Base-by-base conservation (phyloP, 768 basidiomycete genomes). In the Mycena vulgaris region DNA sequence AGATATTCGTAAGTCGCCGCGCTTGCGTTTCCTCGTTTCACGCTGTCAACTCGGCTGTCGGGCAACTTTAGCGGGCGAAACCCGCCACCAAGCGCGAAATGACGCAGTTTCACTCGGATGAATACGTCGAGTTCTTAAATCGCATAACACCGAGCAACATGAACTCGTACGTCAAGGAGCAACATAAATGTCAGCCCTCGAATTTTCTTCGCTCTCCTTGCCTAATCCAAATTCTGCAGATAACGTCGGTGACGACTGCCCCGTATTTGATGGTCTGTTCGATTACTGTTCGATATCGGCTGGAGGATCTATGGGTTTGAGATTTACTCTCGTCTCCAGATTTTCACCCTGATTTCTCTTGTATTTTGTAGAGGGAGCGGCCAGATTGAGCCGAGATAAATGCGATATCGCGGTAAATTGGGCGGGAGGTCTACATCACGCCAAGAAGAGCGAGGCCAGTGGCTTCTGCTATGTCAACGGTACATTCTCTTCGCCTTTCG, bases 401-500 rank as follows among this genome's bases (percentile, higher is more conserved):
- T 98, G 97, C 79, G 98, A 99, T 80, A 99, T 99, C 74, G 98
- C 98, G 4, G 91, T 99, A 63, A 99, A 99, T 77, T 99, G 98
- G 98, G 97, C 98, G 11, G 98, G 98, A 17, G 98, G 98, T 19
- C 85, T 99, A 51, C 98, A 99, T 80, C 98, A 99, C 78, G 96
- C 98, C 3, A 99, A 99, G 84, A 99, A 99, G 85, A 95, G 96
- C 49, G 98, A 99, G 83, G 98, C 98, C 0, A 97, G 95, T 75
- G 98, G 98, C 2, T 99, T 99, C 81, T 99, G 98, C 83, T 99
- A 99, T 79, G 95, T 99, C 49, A 99, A 99, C 76, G 97, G 96
- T 96, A 85, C 75, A 55, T 40, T 42, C 47, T 40, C 25, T 35
- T 47, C 19, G 17, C 35, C 52, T 39, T 56, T 27, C 42, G 35